Evolutionary conservation across 768 basidiomycete genomes (phyloP), one percentile per base, ranked within the genome.

Genomic region (Daedalea quercina): DNA sequence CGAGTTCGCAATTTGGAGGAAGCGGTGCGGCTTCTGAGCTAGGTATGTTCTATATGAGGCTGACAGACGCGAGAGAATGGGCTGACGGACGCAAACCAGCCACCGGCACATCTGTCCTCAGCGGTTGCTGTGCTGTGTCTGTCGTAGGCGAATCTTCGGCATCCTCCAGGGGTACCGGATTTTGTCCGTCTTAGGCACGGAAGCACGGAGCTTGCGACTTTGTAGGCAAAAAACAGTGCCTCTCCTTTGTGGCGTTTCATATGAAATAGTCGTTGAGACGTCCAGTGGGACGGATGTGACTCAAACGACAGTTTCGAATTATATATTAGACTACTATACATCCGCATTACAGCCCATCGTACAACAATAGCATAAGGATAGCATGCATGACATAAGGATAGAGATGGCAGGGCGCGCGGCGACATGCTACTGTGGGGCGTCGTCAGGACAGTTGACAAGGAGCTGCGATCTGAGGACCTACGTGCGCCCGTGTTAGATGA

Each of bases 1-100:
- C 74, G 87, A 48, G 65, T 65, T 50, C 76, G 84, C 51, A 90
- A 90, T 64, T 65, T 87, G 59, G 66, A 68, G n/a, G 81, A 88
- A 60, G 79, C 80, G 3, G 67, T 61, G 20, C 53, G 59, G 45
- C 54, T 55, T 7, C 42, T 59, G 23, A 25, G 35, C 37, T 54
- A 15, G 19, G 15, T 19, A 15, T 4, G 37, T 3, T 19, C 19
- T 15, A 31, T 31, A 31, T 31, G 4, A 42, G 52, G 44, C 22
- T 47, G 50, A 40, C 37, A 23, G 23, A 45, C 23, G 23, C 44
- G 44, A 20, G 23, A 13, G 7, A 22, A 3, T 20, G 44, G 17
- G 19, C 17, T 42, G 41, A 23, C 41, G 41, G 22, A 31, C 28
- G 11, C 28, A 31, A 11, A 31, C 28, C n/a, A n/a, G n/a, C n/a